Evolutionary conservation across 2,329 filamentous ascomycete genomes (phyloP), one percentile per base, ranked within the genome.

Genomic region (Colletotrichum sp.): DNA sequence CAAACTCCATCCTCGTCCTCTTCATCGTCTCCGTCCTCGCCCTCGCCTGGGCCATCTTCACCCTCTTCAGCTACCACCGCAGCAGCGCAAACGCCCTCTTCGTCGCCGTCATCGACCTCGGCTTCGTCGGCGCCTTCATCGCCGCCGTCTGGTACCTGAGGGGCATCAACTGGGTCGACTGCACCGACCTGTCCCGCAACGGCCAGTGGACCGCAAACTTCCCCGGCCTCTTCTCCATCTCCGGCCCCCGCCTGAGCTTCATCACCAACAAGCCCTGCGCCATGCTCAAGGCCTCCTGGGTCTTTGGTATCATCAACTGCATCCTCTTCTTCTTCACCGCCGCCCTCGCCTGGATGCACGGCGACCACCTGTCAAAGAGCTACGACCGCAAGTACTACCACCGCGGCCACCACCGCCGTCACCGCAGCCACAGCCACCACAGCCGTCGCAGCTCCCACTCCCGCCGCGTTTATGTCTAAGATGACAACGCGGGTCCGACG

Each of bases 211-310:
- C 89, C 79, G 82, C 91, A 69, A 88, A 89, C 65, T 87, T 96
- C 58, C 93, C 93, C 15, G 87, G 90, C 15, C 91, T 95, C 77
- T 90, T 91, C 34, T 87, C 85, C 77, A 91, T 91, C 58, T 86
- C 85, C 34, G 83, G 90, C 43, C 88, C 88, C 64, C 85, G 85
- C 67, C 89, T 91, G 74, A 84, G 88, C 56, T 81, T 93, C 55
- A 84, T 89, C 69, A 84, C 93, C 48, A 89, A 95, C 84, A 96
- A 96, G 89, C 91, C 92, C 7, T 98, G 96, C 86, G 91, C 94
- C 66, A 97, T 98, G 95, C 91, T 98, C 81, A 98, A 98, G 90
- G 94, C 96, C 1, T 90, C 89, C 79, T 98, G 95, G 85, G 96
- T 95, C 4, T 93, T 98, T 79, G 95, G 91, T 65, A 98, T 98